Conservation (phyloP, 2,329 filamentous ascomycete species). For the Ascochyta pisi region DNA sequence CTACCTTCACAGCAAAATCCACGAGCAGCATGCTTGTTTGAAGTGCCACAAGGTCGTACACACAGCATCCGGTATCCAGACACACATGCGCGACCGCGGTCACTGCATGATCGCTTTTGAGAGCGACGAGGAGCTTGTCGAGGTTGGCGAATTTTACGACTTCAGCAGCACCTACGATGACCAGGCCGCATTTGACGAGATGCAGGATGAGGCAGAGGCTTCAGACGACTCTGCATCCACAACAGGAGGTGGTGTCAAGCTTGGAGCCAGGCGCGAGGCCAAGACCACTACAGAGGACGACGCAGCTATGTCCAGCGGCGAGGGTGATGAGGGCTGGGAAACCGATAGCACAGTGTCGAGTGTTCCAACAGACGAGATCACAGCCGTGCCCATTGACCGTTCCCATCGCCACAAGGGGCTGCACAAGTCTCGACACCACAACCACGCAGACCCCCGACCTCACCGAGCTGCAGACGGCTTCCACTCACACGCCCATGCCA, state of each 20-base stretch:
- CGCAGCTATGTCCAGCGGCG: constrained; percentile 55
- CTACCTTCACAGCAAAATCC: constrained; percentile 80
- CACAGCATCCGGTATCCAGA: constrained; percentile 81
- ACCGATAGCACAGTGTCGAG: constrained; percentile 89
- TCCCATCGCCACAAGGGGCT: constrained; percentile 76
- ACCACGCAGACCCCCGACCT: constrained; percentile 71
- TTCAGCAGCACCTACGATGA: constrained; percentile 96
- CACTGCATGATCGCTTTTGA: constrained; percentile 97
- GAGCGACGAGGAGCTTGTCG: constrained; percentile 86
- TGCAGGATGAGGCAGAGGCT: constrained; percentile 51
- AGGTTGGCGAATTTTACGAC: constrained; percentile 96
- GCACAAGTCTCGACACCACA: constrained; percentile 76
- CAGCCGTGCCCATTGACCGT: constrained; percentile 77
- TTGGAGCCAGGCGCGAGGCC: constrained; percentile 66
- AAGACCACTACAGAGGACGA: constrained; percentile 48
- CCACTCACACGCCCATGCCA: constrained; percentile 79
- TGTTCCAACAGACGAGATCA: constrained; percentile 83
- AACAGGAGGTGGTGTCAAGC: constrained; percentile 68
- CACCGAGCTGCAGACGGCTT: constrained; percentile 79
- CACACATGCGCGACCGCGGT: constrained; percentile 95
- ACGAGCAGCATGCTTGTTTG: constrained; percentile 81
- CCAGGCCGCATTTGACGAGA: constrained; percentile 66
- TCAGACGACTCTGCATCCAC: constrained; percentile 57
- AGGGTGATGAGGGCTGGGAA: constrained; percentile 87
- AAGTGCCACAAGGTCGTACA: constrained; percentile 85